phyloP scores from a whole-genome alignment of 208 protist species.

The Naegleria fowleri region DNA sequence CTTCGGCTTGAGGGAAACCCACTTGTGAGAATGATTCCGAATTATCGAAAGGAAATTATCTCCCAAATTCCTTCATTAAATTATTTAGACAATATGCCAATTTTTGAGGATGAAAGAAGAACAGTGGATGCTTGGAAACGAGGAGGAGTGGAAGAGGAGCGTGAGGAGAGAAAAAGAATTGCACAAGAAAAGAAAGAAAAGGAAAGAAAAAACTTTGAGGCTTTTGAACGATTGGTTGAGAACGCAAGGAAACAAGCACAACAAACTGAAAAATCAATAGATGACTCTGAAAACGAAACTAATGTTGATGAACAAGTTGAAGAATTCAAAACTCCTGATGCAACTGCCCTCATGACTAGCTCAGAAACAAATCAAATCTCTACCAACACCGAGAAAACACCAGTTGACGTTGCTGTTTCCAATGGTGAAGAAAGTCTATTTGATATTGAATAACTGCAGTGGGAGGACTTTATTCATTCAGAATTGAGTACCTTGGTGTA shows the following conservation, averaged over 20 bases:
- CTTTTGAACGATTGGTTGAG: constrained; percentile 4
- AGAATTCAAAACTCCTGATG: not conserved
- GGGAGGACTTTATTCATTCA: too few species aligned
- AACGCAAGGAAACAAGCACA: not conserved
- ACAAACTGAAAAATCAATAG: not conserved
- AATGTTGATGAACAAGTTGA: not conserved
- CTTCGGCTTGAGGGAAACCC: constrained; percentile 44
- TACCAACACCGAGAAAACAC: not conserved
- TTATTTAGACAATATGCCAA: constrained; percentile 54
- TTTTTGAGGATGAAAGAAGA: constrained; percentile 46
- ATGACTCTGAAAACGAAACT: not conserved
- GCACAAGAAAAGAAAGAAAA: constrained; percentile 21
- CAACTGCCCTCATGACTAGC: not conserved
- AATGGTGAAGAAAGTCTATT: not conserved
- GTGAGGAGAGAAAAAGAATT: constrained; percentile 22
- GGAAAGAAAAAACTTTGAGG: constrained; percentile 13
- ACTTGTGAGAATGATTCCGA: constrained; percentile 35
- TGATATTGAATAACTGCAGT: not conserved
- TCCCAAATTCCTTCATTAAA: constrained; percentile 30
- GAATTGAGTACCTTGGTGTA: too few species aligned
- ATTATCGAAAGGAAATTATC: constrained; percentile 48
- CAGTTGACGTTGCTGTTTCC: not conserved
- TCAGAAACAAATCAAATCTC: not conserved
- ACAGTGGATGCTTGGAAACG: constrained; percentile 35
- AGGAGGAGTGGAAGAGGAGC: constrained; percentile 36